These are phyloP conservation scores for Sugiyamaella novakii DNA, from an alignment of 1,139 yeast genomes.

Conservation along the genomic window DNA sequence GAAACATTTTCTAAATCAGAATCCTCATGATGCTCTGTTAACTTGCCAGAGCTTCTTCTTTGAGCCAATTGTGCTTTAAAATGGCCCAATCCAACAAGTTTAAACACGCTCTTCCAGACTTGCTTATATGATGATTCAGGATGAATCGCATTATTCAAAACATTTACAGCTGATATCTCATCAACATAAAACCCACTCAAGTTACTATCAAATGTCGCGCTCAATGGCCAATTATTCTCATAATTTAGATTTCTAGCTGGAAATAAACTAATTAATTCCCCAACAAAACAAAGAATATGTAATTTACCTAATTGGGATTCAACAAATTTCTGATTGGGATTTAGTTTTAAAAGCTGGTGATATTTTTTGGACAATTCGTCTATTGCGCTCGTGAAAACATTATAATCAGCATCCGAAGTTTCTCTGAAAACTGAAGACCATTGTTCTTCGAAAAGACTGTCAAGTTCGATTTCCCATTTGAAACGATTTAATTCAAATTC, in stretches of 20 bases:
- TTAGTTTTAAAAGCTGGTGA: slow-evolving; percentile 1
- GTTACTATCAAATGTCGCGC: slow-evolving; percentile 13
- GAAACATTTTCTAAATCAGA: background rate
- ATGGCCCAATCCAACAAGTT: slow-evolving; percentile 18
- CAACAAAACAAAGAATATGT: slow-evolving; percentile 20
- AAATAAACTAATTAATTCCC: slow-evolving; percentile 8
- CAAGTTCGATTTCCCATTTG: slow-evolving; percentile 9
- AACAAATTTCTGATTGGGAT: slow-evolving; percentile 14
- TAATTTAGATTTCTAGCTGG: slow-evolving; percentile 17
- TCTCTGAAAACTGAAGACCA: slow-evolving; percentile 15
- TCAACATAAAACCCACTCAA: slow-evolving; percentile 17
- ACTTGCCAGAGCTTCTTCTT: background rate
- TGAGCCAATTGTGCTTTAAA: background rate
- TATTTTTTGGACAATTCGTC: slow-evolving; percentile 17
- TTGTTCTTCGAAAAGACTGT: slow-evolving; percentile 10
- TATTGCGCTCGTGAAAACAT: slow-evolving; percentile 6
- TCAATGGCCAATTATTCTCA: slow-evolving; percentile 8
- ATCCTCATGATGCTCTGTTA: background rate
- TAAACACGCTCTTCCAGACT: slow-evolving; percentile 16
- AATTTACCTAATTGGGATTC: slow-evolving; percentile 19
- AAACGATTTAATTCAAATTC: background rate
- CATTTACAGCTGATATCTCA: slow-evolving; percentile 7
- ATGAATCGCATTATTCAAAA: slow-evolving; percentile 2
- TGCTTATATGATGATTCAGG: slow-evolving; percentile 5
- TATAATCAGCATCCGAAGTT: slow-evolving; percentile 1